phyloP scores from a whole-genome alignment of 768 basidiomycete genomes.

The Megacollybia marginata region DNA sequence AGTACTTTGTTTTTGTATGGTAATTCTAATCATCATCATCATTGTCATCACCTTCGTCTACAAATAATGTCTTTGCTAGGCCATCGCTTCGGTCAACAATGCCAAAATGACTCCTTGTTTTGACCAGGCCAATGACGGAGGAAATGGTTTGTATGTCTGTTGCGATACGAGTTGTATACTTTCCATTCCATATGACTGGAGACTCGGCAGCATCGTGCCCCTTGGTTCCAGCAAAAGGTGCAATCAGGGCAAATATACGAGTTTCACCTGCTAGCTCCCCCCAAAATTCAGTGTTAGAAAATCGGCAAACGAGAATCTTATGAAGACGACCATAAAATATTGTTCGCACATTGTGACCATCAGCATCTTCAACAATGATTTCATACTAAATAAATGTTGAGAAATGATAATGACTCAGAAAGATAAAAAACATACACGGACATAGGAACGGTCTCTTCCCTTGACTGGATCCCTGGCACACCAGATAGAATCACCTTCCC shows the following conservation, averaged over 20 bases:
- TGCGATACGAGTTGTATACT: too few relatives aligned
- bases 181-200: too few relatives aligned
- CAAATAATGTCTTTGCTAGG: too few relatives aligned
- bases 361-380: constrained; percentile 2
- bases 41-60: too few relatives aligned
- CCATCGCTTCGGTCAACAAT: too few relatives aligned
- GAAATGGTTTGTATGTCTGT: too few relatives aligned
- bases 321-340: constrained; percentile 11
- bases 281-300: constrained; percentile 3
- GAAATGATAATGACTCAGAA: not conserved
- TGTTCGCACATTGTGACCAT: not conserved
- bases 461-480: not conserved
- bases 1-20: too few relatives aligned
- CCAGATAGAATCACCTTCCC: constrained; percentile 18
- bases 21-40: too few relatives aligned
- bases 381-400: constrained; percentile 2
- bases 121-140: too few relatives aligned
- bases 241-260: constrained; percentile 9
- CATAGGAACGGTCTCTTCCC: constrained; percentile 9
- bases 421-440: constrained; percentile 9
- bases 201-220: constrained; percentile 6
- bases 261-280: constrained; percentile 2
- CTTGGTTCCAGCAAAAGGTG: constrained; percentile 7
- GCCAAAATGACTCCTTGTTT: too few relatives aligned
- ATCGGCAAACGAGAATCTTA: constrained; percentile 7